Evolutionary conservation across 345 rosid species (phyloP), one percentile per base, ranked within the genome.

Genomic region (Limnanthes douglasii): DNA sequence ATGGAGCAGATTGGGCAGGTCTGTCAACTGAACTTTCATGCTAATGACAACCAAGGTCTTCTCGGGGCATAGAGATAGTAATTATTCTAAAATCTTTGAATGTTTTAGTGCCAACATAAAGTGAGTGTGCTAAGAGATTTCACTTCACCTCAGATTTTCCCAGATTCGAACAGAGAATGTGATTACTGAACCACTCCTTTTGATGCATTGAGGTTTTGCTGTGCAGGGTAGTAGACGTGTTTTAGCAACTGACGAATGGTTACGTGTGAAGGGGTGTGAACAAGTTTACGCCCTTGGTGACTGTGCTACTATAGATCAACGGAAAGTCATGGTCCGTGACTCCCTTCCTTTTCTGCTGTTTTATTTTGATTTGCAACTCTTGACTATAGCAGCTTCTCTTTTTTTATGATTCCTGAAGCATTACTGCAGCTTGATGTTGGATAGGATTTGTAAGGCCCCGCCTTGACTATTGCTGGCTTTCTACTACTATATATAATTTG

Each of bases 1-100:
- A 92, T 85, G 99, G 73, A 68, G 55, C 80, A 85, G 66, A 60
- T 92, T 50, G 94, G 74, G 16, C 99, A 92, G 93, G 93, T 80
- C 31, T 34, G 57, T 9, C 32, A 9, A 1, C n/a, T 28, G n/a
- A n/a, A 10, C 4, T 2, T 28, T 28, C 14, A 28, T 28, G 13
- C 30, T 28, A 10, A 28, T 28, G 11, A 28, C 1, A 28, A n/a
- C 30, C n/a, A n/a, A n/a, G n/a, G n/a, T n/a, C n/a, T n/a, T n/a
- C n/a, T n/a, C n/a, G n/a, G n/a, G n/a, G n/a, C n/a, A n/a, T n/a
- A n/a, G n/a, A n/a, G n/a, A n/a, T n/a, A n/a, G n/a, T n/a, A n/a
- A n/a, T n/a, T n/a, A n/a, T n/a, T n/a, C n/a, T n/a, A n/a, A n/a
- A n/a, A n/a, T n/a, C n/a, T n/a, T n/a, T n/a, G n/a, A n/a, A n/a